Percentiles rank a stretch among this genome's conserved stretches.
Evolutionary conservation across 495 filamentous ascomycete genomes (phyloP).

Genomic region (Talaromyces liani): DNA sequence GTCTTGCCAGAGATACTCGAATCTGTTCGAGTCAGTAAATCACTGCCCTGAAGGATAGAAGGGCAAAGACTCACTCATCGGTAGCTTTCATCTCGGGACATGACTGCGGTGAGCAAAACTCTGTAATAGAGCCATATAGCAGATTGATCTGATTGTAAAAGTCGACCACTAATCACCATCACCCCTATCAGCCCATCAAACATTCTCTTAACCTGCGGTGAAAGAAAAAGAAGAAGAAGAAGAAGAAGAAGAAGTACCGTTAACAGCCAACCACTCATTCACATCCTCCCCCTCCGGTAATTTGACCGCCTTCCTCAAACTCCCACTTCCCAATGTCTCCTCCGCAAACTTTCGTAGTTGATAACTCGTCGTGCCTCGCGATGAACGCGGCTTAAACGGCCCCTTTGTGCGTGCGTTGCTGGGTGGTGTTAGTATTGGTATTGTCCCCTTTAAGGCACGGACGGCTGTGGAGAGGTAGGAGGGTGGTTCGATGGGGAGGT

Average conservation of each 20-base stretch:
- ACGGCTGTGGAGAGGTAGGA: conserved; percentile 37
- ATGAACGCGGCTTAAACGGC: conserved; percentile 85
- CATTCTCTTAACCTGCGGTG: too few relatives aligned
- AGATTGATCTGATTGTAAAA: conserved; percentile 99
- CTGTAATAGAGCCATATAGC: conserved; percentile 95
- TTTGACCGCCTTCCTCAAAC: conserved; percentile 91
- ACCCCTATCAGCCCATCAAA: neutral
- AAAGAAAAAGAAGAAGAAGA: too few relatives aligned
- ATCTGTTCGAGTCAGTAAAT: conserved; percentile 40
- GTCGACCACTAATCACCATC: conserved; percentile 68
- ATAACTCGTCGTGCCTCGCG: conserved; percentile 88
- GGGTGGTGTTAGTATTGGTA: conserved; percentile 38
- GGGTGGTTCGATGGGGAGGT: conserved; percentile 28
- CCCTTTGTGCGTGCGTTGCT: conserved; percentile 86
- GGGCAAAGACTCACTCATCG: conserved; percentile 63
- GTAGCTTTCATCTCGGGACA: conserved; percentile 99
- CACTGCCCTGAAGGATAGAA: neutral
- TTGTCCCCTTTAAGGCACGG: conserved; percentile 28
- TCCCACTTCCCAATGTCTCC: conserved; percentile 90
- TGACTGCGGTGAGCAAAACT: conserved; percentile 94
- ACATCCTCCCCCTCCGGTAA: conserved; percentile 93
- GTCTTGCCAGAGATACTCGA: conserved; percentile 99
- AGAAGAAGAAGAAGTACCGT: conserved; percentile 50
- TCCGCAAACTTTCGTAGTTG: conserved; percentile 97
- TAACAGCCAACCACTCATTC: conserved; percentile 97